Evolutionary conservation across 2,329 filamentous ascomycete species (phyloP), one percentile per base, ranked within the genome.

Genomic region (Raffaelea ambrosiae): DNA sequence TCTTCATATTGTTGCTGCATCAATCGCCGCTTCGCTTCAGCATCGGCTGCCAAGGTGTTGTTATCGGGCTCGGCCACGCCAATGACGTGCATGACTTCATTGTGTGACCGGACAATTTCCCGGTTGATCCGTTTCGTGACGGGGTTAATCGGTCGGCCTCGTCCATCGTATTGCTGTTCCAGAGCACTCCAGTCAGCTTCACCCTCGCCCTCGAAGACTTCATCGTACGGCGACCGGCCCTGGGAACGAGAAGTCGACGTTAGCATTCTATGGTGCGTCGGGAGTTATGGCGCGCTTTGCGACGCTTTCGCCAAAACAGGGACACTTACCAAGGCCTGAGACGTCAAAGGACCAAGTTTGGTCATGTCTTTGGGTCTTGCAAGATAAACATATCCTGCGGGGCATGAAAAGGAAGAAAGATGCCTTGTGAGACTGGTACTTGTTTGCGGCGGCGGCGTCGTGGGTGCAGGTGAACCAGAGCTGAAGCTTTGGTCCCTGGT

Each of bases 51-150:
- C 23, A 42, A 13, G 20, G 47, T 18, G 8, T 62, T 62, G 44
- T 70, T 72, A 46, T 81, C 77, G 14, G 76, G 73, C 55, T 81
- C 77, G 9, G 77, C 77, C 4, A 81, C 77, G 5, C 77, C 77
- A 36, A 81, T 81, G 10, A 79, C 76, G 18, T 73, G 68, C 77
- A 81, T 81, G 3, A 81, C 77, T 53, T 81, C 77, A 53, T 81
- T 81, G 55, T 81, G 77, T 10, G 77, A 72, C 45, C 77, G 69
- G 22, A 81, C 75, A 29, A 80, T 71, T 49, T 77, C 72, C 43
- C 72, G 69, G 53, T 79, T 79, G 52, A 78, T 70, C 13, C 66
- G 64, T 55, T 72, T 76, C 1, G 75, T 79, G 45, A 72, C 69
- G 0, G 68, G 68, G 53, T 81, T 81, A 44, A 76, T 56, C 3